Percentiles rank a stretch among this genome's conserved stretches.
Conservation (phyloP, 2,329 filamentous ascomycete species). For the Geoglossum cookeanum region DNA sequence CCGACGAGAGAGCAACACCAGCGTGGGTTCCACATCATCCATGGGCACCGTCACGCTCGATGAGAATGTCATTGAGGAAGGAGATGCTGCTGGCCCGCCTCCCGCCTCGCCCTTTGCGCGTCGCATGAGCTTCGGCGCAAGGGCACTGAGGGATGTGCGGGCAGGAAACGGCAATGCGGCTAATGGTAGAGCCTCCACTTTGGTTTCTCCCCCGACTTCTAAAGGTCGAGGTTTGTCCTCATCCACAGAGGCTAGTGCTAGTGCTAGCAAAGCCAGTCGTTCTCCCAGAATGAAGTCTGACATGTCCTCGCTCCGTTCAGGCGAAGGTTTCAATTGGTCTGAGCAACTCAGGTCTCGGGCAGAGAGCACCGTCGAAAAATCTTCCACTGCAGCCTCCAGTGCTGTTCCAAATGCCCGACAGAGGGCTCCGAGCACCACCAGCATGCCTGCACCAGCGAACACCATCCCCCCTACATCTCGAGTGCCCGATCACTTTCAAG, state of each 20-base stretch:
- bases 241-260: slow-evolving; percentile 3
- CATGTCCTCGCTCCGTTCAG: slow-evolving; percentile 29
- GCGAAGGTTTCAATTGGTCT: slow-evolving; percentile 93
- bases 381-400: slow-evolving; percentile 12
- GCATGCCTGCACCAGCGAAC: slow-evolving; percentile 20
- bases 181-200: slow-evolving; percentile 38
- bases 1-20: slow-evolving; percentile 50
- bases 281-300: slow-evolving; percentile 1
- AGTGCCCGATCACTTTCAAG: slow-evolving; percentile 75
- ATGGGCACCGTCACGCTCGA: slow-evolving; percentile 28
- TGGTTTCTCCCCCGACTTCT: slow-evolving; percentile 17
- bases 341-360: slow-evolving; percentile 86
- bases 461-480: slow-evolving; percentile 38
- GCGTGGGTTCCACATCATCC: slow-evolving; percentile 37
- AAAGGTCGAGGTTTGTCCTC: slow-evolving; percentile 12
- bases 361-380: slow-evolving; percentile 28
- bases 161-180: slow-evolving; percentile 30
- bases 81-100: slow-evolving; percentile 36
- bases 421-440: slow-evolving; percentile 11
- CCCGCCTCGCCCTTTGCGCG: slow-evolving; percentile 60
- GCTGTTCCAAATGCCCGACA: not conserved
- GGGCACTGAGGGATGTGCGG: slow-evolving; percentile 55
- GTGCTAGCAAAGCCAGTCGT: not conserved
- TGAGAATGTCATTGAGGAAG: slow-evolving; percentile 55
- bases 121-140: slow-evolving; percentile 76